Conservation (phyloP, 2,329 filamentous ascomycete species). For the Tolypocladium ovalisporum region DNA sequence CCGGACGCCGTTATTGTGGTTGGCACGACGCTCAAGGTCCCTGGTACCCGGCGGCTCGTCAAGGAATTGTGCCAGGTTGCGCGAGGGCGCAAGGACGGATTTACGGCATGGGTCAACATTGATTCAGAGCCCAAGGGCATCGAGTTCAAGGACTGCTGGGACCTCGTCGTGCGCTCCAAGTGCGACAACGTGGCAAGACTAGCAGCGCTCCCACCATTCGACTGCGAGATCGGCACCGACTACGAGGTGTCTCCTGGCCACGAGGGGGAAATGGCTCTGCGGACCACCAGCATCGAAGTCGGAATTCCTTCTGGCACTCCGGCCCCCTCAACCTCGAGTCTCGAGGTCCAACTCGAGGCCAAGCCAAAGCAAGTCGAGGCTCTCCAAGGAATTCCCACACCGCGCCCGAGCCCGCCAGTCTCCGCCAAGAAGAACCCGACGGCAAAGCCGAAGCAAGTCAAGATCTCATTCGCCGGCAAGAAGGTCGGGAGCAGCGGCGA, state of each 20-base stretch:
- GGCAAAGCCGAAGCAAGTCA: conserved; percentile 38
- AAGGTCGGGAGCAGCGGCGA: conserved; percentile 7
- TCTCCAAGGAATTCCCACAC: conserved; percentile 43
- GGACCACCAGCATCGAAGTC: conserved; percentile 23
- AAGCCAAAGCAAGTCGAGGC: conserved; percentile 30
- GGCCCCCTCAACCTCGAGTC: conserved; percentile 8
- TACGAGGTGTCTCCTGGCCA: conserved; percentile 34
- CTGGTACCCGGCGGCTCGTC: conserved; percentile 79
- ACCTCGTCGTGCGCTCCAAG: conserved; percentile 75
- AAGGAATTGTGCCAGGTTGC: conserved; percentile 84
- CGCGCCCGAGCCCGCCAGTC: conserved; percentile 40
- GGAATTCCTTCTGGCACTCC: conserved; percentile 14
- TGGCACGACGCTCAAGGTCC: conserved; percentile 90
- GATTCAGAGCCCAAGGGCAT: conserved; percentile 71
- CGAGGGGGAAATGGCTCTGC: conserved; percentile 24
- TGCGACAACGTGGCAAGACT: conserved; percentile 79
- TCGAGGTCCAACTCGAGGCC: conserved; percentile 14
- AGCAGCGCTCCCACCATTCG: conserved; percentile 51
- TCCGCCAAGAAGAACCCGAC: conserved; percentile 25
- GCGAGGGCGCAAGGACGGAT: conserved; percentile 69
- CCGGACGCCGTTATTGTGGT: conserved; percentile 92
- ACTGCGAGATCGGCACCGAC: conserved; percentile 40
- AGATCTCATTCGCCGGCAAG: conserved; percentile 30
- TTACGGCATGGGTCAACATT: conserved; percentile 91
- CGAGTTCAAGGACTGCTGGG: conserved; percentile 89